Base-by-base conservation (phyloP, 331 rosid species). In the Quercus tomentella region DNA sequence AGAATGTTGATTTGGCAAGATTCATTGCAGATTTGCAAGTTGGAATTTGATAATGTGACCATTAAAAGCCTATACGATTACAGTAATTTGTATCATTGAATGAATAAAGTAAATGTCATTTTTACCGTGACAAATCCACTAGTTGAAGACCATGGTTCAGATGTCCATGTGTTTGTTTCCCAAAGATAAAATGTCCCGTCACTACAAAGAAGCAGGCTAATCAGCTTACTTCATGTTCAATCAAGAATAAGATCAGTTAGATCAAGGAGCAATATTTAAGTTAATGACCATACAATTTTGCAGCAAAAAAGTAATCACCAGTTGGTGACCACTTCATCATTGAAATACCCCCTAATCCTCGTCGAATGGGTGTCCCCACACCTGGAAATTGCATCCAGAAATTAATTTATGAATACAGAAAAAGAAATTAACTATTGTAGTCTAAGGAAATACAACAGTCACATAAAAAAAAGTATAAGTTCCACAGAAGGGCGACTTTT, bases 91-190 rank as follows among this genome's bases (percentile, higher is more conserved):
- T 2, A 26, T 54, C 57, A 80, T 61, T 63, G 21, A 49, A 10
- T 22, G 45, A 54, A 49, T 21, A 22, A 80, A 11, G 43, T 23
- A 68, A 52, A 60, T 21, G 76, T 23, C 58, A 52, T 41, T 71
- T 86, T 71, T 86, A 95, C 99, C 94, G 89, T 90, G 76, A 90
- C 93, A 81, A 92, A 95, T 70, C 99, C 94, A 52, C 97, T 95
- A 73, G 91, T 77, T 67, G 99, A 85, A 28, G 98, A 90, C 99
- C 99, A 95, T 77, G 88, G 89, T 69, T 91, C 98, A 75, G 99
- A 95, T 57, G 91, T 91, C 99, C 99, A 95, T 22, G 97, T 89
- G 86, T 91, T 95, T 31, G 99, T 95, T 83, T 95, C 99, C 99
- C 98, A 95, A 14, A 95, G 97, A 90, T 91, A 95, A 90, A 95